Percentiles rank a stretch among this genome's conserved stretches.
Conservation (phyloP, 768 basidiomycete genomes). For the Mycena galericulata region DNA sequence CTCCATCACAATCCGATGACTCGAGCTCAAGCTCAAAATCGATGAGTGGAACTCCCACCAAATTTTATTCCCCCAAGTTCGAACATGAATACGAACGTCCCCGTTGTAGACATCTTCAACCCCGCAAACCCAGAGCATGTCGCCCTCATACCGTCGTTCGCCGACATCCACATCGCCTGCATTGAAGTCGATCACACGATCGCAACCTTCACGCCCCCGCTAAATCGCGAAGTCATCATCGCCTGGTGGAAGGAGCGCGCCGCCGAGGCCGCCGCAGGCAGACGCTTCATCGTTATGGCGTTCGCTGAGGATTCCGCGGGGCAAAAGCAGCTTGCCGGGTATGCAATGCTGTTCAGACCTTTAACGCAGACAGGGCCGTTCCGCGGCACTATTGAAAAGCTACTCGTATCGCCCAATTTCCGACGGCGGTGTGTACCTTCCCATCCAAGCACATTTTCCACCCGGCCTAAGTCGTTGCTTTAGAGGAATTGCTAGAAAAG, state of each 20-base stretch:
- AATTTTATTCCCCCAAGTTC: no score
- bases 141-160: slow-evolving; percentile 23
- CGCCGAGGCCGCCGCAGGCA: neutral
- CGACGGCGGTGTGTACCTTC: slow-evolving; percentile 12
- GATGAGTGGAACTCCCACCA: no score
- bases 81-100: no score
- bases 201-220: no score
- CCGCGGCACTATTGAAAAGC: slow-evolving; percentile 25
- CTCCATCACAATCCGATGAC: no score
- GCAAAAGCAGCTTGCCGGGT: slow-evolving; percentile 2
- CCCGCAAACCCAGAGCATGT: slow-evolving; percentile 9
- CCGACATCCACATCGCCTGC: slow-evolving; percentile 34
- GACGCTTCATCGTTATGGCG: slow-evolving; percentile 18
- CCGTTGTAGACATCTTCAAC: no score
- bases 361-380: slow-evolving; percentile 19
- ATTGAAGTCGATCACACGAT: slow-evolving; percentile 28
- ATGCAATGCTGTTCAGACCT: slow-evolving; percentile 21
- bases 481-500: slow-evolving; percentile 15
- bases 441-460: neutral
- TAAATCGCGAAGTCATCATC: slow-evolving; percentile 14
- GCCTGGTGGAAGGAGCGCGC: slow-evolving; percentile 19
- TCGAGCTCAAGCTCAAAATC: no score
- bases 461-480: neutral
- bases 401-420: slow-evolving; percentile 28
- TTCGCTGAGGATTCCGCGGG: neutral